These are phyloP conservation scores for Eutrema salsugineum DNA, from an alignment of 441 rosid genomes.

Conservation along the genomic window DNA sequence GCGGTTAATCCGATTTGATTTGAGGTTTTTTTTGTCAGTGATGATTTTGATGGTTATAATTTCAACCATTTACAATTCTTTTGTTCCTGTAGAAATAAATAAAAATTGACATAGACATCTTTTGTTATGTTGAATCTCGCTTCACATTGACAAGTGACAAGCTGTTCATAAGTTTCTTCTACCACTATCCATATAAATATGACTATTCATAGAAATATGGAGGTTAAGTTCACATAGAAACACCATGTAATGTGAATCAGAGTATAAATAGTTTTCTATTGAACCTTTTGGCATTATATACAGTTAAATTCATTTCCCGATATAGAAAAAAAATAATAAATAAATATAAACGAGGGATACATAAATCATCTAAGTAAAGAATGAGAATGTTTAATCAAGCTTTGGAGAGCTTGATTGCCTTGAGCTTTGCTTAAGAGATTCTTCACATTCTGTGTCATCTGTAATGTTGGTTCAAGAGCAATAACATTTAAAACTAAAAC, in stretches of 20 bases:
- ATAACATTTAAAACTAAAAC: background rate
- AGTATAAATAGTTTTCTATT: background rate
- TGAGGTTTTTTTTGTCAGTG: no score
- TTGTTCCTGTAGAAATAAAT: background rate
- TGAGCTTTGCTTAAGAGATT: slow-evolving; percentile 58
- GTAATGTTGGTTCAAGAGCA: slow-evolving; percentile 6
- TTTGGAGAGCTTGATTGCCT: slow-evolving; percentile 56
- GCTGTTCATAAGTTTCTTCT: background rate
- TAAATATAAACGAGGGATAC: background rate
- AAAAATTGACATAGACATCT: background rate
- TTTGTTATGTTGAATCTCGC: background rate
- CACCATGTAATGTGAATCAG: background rate
- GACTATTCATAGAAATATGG: no score
- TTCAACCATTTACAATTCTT: background rate
- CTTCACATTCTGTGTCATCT: slow-evolving; percentile 71
- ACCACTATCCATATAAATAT: background rate
- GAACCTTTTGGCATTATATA: background rate
- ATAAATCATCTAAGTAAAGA: slow-evolving; percentile 53
- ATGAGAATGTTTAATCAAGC: slow-evolving; percentile 67
- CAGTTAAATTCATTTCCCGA: background rate
- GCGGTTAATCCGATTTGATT: no score
- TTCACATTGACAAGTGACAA: background rate
- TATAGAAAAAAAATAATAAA: background rate
- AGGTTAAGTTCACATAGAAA: background rate
- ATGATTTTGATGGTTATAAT: no score